Evolutionary conservation across 495 filamentous ascomycete species (phyloP).

Genomic region (Hypoxylon rickii): DNA sequence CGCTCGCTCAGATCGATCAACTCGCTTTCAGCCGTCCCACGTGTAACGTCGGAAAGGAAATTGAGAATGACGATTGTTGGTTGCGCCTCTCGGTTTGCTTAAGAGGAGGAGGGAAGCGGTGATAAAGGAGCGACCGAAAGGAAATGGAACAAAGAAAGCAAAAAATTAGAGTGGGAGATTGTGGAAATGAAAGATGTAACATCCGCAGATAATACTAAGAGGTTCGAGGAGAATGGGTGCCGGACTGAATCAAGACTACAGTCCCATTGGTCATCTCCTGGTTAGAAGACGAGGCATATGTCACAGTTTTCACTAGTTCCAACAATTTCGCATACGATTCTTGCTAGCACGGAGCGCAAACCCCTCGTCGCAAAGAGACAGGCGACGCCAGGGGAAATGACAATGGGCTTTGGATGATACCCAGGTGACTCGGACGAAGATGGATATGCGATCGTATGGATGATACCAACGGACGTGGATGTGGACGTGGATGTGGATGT

Average conservation of each 20-base stretch:
- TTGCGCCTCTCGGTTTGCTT: conserved; percentile 3
- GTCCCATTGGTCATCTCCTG: background rate
- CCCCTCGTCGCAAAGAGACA: background rate
- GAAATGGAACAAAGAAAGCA: conserved; percentile 3
- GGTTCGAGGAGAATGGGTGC: background rate
- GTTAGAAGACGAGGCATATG: conserved; percentile 25
- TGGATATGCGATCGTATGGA: background rate
- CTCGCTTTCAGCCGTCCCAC: conserved; percentile 2
- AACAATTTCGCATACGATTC: conserved; percentile 2
- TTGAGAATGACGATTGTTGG: background rate
- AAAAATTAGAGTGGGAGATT: background rate
- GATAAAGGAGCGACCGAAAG: too few species aligned
- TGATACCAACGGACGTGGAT: conserved; percentile 1
- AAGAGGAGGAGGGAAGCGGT: too few species aligned
- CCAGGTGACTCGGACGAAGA: too few species aligned
- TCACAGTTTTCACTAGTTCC: conserved; percentile 15
- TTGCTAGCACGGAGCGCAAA: background rate
- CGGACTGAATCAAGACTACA: background rate
- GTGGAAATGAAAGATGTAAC: too few species aligned
- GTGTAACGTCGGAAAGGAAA: background rate
- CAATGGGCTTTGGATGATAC: background rate
- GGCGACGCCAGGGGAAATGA: background rate
- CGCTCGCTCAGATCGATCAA: background rate
- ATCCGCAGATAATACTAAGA: too few species aligned
- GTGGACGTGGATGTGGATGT: background rate